Evolutionary conservation across 495 filamentous ascomycete genomes (phyloP), one percentile per base, ranked within the genome.

Genomic region (Tuber magnatum): DNA sequence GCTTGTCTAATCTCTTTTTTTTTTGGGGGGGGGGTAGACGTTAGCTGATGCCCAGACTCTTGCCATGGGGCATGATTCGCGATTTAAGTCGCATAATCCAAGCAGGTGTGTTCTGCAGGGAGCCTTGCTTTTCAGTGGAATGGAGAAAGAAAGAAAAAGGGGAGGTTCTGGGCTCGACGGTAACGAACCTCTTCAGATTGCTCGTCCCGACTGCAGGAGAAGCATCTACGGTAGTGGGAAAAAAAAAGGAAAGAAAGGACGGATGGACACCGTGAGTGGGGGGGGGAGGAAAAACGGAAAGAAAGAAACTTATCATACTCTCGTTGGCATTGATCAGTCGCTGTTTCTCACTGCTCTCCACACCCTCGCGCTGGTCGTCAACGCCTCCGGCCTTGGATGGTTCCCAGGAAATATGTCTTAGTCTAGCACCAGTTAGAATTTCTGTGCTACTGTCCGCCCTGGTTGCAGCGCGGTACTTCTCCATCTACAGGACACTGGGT

Each of bases 1-100:
- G 43, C 43, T 69, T 76, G 75, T 40, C 69, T 38, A 39, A 35
- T 70, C 69, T 75, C 73, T 70, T 56, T 69, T 75, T 56, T 68
- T 76, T 41, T 76, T 40, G 39, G n/a, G 42, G 40, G 40, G 8
- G 40, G 41, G 20, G 24, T 20, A 46, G 56, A 65, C 28, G 56
- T 65, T 35, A 65, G 56, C 56, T 65, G 56, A 65, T 32, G 14
- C 56, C 28, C 56, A 35, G 56, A 35, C 56, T 35, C 56, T 65
- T 18, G 14, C 56, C 16, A 1, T 35, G 28, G 28, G 10, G 56
- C 56, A 65, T 32, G 56, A 14, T 35, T 35, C 56, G 28, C 32
- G 3, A 35, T 65, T 65, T 20, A 8, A 35, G 28, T 35, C 28
- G 56, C 56, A 65, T 35, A 32, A 65, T 65, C 32, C 28, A 32